Percentiles rank a stretch among this genome's conserved stretches.
phyloP scores from a whole-genome alignment of 371 early-diverging fungal genomes.

The Lichtheimia ornata region DNA sequence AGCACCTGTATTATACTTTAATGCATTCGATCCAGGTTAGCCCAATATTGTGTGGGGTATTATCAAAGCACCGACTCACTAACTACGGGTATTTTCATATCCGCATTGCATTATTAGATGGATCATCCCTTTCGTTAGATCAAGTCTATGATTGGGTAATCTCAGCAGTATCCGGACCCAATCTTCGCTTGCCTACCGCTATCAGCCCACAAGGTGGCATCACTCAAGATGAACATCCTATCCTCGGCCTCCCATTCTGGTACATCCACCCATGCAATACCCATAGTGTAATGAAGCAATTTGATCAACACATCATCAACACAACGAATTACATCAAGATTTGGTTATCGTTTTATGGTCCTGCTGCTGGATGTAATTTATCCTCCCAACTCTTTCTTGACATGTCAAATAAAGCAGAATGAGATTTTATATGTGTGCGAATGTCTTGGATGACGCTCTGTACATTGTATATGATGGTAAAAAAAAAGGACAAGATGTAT shows the following conservation, averaged over 20 bases:
- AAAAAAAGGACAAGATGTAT: not conserved
- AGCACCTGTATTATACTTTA: conserved; percentile 74
- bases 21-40: conserved; percentile 49
- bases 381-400: conserved; percentile 9
- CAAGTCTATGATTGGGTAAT: conserved; percentile 51
- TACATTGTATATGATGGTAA: not conserved
- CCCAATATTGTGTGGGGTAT: not conserved
- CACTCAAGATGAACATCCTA: conserved; percentile 65
- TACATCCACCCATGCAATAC: conserved; percentile 80
- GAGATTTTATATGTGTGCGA: not conserved
- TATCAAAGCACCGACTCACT: not conserved
- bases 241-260: conserved; percentile 57
- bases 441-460: not conserved
- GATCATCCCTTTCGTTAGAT: conserved; percentile 38
- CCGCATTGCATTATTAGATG: conserved; percentile 27
- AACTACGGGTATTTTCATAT: not conserved
- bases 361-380: conserved; percentile 22
- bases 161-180: conserved; percentile 14
- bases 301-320: conserved; percentile 16
- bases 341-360: conserved; percentile 42
- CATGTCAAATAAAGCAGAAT: not conserved
- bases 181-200: not conserved
- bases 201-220: conserved; percentile 22
- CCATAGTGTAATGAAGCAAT: conserved; percentile 53
- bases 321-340: conserved; percentile 28